A percentile compares a stretch with the other conserved stretches of the same genome.
These are phyloP conservation scores for Colletotrichum gigasporum DNA, from an alignment of 2,329 filamentous ascomycete genomes.

Conservation along the genomic window DNA sequence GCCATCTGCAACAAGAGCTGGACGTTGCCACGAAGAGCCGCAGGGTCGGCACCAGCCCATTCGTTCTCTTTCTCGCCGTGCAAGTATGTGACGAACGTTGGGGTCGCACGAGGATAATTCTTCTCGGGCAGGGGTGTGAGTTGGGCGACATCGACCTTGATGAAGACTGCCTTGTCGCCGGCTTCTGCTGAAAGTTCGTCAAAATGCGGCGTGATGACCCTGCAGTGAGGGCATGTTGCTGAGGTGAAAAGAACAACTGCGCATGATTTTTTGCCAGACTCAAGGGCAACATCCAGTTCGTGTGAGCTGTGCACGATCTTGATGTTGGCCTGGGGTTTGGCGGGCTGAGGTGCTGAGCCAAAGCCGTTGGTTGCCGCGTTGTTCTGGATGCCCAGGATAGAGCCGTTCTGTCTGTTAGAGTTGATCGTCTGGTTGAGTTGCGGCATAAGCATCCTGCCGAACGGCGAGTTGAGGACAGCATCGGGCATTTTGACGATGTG, in stretches of 20 bases:
- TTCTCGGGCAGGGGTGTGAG: constrained; percentile 50
- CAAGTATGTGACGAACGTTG: constrained; percentile 88
- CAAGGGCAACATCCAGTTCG: constrained; percentile 69
- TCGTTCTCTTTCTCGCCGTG: constrained; percentile 79
- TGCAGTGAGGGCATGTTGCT: constrained; percentile 86
- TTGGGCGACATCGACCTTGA: constrained; percentile 83
- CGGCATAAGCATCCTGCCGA: constrained; percentile 87
- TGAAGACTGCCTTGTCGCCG: constrained; percentile 72
- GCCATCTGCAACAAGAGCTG: constrained; percentile 79
- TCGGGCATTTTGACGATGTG: constrained; percentile 88
- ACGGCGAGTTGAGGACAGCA: constrained; percentile 84
- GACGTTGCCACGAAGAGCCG: constrained; percentile 75
- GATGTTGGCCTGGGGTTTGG: constrained; percentile 52
- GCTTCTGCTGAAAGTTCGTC: constrained; percentile 81
- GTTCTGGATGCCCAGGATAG: constrained; percentile 61
- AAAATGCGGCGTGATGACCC: constrained; percentile 81
- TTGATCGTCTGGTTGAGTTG: constrained; percentile 66
- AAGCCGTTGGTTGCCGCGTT: constrained; percentile 35
- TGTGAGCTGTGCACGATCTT: constrained; percentile 66
- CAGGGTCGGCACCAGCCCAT: constrained; percentile 82
- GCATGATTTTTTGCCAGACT: constrained; percentile 70
- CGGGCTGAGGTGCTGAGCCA: constrained; percentile 35
- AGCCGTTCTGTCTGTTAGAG: constrained; percentile 58
- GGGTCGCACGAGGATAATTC: constrained; percentile 79
- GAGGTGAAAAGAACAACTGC: constrained; percentile 94